Evolutionary conservation across 1,284 basidiomycete species (phyloP).

Genomic region (Cystobasidium pallidum): DNA sequence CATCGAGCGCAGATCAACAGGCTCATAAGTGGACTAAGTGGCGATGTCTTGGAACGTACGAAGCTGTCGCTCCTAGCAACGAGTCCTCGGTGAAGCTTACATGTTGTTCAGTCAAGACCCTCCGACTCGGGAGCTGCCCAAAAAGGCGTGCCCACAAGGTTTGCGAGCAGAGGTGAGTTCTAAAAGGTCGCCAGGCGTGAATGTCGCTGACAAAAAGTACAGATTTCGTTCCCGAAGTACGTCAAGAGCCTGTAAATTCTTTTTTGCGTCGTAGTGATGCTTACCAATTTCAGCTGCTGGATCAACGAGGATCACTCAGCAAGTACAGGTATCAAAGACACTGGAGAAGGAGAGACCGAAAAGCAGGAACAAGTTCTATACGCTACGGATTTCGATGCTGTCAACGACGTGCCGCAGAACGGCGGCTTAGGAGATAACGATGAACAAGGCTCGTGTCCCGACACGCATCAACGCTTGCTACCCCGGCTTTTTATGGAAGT

Average conservation of each 20-base stretch:
- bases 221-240: constrained; percentile 7
- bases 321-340: not conserved
- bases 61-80: not conserved
- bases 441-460: not conserved
- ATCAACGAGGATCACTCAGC: not conserved
- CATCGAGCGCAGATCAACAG: not conserved
- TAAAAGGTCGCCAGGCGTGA: not conserved
- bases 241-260: not conserved
- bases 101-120: not conserved
- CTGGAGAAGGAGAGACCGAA: not conserved
- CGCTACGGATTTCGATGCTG: not conserved
- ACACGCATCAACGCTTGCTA: not conserved
- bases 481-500: constrained; percentile 10
- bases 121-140: constrained; percentile 5
- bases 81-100: not conserved
- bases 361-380: not conserved
- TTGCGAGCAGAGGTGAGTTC: constrained; percentile 7
- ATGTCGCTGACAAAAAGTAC: not conserved
- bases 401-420: not conserved
- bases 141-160: not conserved
- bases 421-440: constrained; percentile 1
- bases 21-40: constrained; percentile 2
- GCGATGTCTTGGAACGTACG: not conserved
- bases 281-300: not conserved
- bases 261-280: not conserved